Conservation (phyloP, 108 stramenopile species). For the Ochromonas danica region DNA sequence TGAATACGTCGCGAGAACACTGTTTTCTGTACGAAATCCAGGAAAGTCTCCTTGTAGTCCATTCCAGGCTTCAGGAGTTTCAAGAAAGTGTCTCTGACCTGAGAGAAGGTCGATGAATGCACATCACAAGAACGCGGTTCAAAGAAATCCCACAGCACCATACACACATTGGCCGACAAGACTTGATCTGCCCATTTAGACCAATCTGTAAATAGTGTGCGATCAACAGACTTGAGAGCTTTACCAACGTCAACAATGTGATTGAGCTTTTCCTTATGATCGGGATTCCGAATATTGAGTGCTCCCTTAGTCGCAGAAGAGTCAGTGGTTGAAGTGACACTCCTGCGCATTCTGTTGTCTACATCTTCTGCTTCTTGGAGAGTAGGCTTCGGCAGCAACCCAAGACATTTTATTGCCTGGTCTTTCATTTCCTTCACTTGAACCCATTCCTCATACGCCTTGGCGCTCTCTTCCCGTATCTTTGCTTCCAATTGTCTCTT, state of each 20-base stretch:
- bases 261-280: background rate
- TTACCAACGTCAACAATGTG: constrained; percentile 8
- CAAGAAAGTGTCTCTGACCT: constrained; percentile 53
- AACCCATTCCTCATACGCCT: constrained; percentile 53
- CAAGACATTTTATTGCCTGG: constrained; percentile 45
- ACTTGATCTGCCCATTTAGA: background rate
- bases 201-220: constrained; percentile 34
- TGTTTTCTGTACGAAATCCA: constrained; percentile 32
- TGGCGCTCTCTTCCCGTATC: constrained; percentile 42
- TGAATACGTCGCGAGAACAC: background rate
- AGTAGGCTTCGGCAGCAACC: constrained; percentile 29
- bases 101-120: constrained; percentile 20
- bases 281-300: background rate
- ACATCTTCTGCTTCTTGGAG: background rate
- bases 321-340: background rate
- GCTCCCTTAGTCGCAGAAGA: background rate
- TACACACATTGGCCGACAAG: background rate
- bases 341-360: background rate
- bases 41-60: constrained; percentile 50
- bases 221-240: constrained; percentile 5
- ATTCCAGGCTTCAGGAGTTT: constrained; percentile 56
- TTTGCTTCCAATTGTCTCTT: constrained; percentile 34
- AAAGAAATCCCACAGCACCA: constrained; percentile 32
- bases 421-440: constrained; percentile 41
- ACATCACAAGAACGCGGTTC: constrained; percentile 27